phyloP scores from a whole-genome alignment of 2,329 filamentous ascomycete genomes.

The Celoporthe dispersa region DNA sequence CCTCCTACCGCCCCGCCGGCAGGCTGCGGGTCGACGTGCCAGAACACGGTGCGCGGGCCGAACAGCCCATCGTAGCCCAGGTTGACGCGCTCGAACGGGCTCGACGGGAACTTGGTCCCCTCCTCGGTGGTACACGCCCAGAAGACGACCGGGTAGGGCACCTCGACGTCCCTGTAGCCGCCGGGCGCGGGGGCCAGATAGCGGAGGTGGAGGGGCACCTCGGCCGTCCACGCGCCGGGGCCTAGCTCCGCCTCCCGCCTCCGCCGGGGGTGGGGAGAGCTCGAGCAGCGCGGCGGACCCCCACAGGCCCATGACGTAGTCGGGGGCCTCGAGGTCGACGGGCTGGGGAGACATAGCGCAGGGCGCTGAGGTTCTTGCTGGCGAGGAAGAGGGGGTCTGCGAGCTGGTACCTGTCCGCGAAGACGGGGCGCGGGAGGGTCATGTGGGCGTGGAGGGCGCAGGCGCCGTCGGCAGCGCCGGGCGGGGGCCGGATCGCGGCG shows the following conservation, averaged over 20 bases:
- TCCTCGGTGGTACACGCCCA: constrained; percentile 80
- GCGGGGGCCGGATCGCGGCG: constrained; percentile 50
- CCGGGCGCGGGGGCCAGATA: constrained; percentile 70
- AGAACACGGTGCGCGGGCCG: constrained; percentile 76
- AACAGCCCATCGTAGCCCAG: constrained; percentile 88
- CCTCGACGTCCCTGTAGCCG: constrained; percentile 58
- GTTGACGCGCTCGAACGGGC: constrained; percentile 83
- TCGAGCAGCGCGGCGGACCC: constrained; percentile 79
- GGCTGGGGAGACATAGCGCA: constrained; percentile 74
- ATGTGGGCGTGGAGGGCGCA: constrained; percentile 81
- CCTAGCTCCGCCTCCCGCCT: constrained; percentile 37
- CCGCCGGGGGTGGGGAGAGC: constrained; percentile 59
- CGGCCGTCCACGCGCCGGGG: constrained; percentile 60
- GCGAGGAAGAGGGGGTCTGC: constrained; percentile 74
- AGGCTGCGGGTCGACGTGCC: constrained; percentile 69
- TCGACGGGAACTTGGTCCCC: constrained; percentile 70
- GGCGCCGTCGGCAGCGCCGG: constrained; percentile 46
- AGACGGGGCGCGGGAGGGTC: constrained; percentile 79
- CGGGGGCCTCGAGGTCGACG: constrained; percentile 88
- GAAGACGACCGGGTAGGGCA: constrained; percentile 85
- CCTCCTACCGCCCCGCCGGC: constrained; percentile 15
- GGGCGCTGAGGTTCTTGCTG: constrained; percentile 75
- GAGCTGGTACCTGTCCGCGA: constrained; percentile 88
- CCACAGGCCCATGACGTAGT: constrained; percentile 78
- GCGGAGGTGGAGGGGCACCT: constrained; percentile 83